Conservation (phyloP, 2,329 filamentous ascomycete genomes). For the Arthroderma sp. region DNA sequence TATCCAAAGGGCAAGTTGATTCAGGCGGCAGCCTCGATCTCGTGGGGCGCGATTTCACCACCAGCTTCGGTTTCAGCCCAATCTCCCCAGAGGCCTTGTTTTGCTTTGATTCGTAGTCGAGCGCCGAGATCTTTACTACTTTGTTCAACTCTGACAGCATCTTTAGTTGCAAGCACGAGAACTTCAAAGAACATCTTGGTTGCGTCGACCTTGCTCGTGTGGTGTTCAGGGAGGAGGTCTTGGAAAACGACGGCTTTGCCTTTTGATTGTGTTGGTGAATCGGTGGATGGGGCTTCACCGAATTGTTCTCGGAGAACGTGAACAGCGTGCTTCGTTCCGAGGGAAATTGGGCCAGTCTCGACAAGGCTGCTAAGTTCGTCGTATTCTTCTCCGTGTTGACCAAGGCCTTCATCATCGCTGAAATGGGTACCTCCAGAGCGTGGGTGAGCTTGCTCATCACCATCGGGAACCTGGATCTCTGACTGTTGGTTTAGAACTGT, state of each 20-base stretch:
- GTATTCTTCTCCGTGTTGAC: conserved; percentile 48
- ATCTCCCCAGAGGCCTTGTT: conserved; percentile 89
- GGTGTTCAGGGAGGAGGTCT: conserved; percentile 70
- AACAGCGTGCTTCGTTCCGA: conserved; percentile 90
- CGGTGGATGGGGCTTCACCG: conserved; percentile 50
- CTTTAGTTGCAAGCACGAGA: conserved; percentile 89
- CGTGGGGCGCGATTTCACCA: conserved; percentile 33
- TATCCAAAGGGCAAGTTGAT: not conserved
- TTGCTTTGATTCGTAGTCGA: conserved; percentile 71
- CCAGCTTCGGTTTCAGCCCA: conserved; percentile 67
- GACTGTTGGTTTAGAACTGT: conserved; percentile 35
- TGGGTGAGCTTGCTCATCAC: conserved; percentile 36
- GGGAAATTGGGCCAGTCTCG: conserved; percentile 73
- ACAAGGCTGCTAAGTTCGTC: conserved; percentile 67
- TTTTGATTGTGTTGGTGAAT: conserved; percentile 58
- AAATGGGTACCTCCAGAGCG: conserved; percentile 25
- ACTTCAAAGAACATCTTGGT: conserved; percentile 99
- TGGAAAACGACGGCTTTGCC: conserved; percentile 76
- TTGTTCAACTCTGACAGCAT: conserved; percentile 95
- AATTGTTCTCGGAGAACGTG: conserved; percentile 86
- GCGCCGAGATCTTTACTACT: conserved; percentile 58
- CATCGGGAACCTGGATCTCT: conserved; percentile 55
- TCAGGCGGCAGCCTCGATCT: conserved; percentile 11
- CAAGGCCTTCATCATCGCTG: conserved; percentile 38
- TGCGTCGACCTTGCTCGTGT: conserved; percentile 74